phyloP scores from a whole-genome alignment of 2,329 filamentous ascomycete species.

The Truncatella angustata region DNA sequence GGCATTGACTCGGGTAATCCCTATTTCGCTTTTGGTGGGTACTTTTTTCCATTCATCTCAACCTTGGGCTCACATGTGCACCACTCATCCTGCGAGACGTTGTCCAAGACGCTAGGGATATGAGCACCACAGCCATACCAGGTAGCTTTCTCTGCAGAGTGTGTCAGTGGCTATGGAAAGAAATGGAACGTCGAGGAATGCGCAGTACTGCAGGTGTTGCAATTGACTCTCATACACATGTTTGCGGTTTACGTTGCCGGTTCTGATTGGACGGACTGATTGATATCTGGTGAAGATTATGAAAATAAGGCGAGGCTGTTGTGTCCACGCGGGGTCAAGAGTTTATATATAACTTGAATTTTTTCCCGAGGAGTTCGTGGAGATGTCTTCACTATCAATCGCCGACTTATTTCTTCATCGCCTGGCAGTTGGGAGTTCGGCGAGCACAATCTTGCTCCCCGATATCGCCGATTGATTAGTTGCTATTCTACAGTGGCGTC shows the following conservation, averaged over 20 bases:
- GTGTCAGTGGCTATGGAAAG: constrained; percentile 11
- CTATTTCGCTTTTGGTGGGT: constrained; percentile 59
- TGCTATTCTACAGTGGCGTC: neutral
- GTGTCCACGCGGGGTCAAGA: no score
- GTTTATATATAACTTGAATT: no score
- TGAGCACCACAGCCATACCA: constrained; percentile 68
- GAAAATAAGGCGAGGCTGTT: no score
- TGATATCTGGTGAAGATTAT: neutral
- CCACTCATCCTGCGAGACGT: constrained; percentile 54
- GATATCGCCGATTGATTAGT: constrained; percentile 4
- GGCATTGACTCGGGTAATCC: neutral
- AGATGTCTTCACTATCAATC: neutral
- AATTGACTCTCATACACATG: constrained; percentile 67
- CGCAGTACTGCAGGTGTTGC: constrained; percentile 60
- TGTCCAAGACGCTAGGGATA: constrained; percentile 60
- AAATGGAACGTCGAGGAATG: neutral
- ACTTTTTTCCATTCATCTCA: constrained; percentile 57
- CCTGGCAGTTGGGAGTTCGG: neutral
- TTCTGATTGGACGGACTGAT: no score
- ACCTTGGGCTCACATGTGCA: constrained; percentile 66
- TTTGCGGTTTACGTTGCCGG: constrained; percentile 15
- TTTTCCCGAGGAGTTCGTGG: no score
- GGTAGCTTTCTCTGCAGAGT: constrained; percentile 49
- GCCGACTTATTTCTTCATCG: neutral
- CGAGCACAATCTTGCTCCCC: neutral